Conservation (phyloP, 805 yeast species). For the Middelhovenomyces tepae region DNA sequence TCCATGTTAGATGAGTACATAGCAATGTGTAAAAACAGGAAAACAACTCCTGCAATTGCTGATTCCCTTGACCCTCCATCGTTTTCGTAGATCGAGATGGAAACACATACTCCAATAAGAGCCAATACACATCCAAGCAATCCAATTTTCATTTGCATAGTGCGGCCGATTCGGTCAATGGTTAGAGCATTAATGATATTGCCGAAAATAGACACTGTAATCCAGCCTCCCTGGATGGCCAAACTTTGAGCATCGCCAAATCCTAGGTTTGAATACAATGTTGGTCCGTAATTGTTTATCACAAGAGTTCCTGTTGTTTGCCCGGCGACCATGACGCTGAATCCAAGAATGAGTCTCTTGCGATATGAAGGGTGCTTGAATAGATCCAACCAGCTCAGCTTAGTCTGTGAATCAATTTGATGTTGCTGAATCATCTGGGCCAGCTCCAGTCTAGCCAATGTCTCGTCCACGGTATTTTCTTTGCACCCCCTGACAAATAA, state of each 20-base stretch:
- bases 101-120: slow-evolving; percentile 4
- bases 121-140: slow-evolving; percentile 4
- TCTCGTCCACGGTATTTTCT: too few species aligned
- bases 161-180: slow-evolving; percentile 4
- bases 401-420: slow-evolving; percentile 1
- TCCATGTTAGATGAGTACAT: slow-evolving; percentile 4
- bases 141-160: slow-evolving; percentile 2
- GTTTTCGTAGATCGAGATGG: slow-evolving; percentile 3
- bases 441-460: too few species aligned
- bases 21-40: slow-evolving; percentile 4
- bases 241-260: slow-evolving; percentile 3
- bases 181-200: slow-evolving; percentile 6
- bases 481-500: too few species aligned
- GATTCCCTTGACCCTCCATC: slow-evolving; percentile 2
- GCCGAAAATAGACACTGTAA: slow-evolving; percentile 3
- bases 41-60: slow-evolving; percentile 5
- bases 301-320: slow-evolving; percentile 7
- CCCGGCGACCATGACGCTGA: slow-evolving; percentile 5
- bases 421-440: slow-evolving; percentile 4
- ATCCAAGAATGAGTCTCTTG: slow-evolving; percentile 6
- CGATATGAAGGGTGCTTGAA: slow-evolving; percentile 7
- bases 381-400: not conserved
- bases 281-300: slow-evolving; percentile 5
- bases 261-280: slow-evolving; percentile 3
- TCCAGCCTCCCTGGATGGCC: slow-evolving; percentile 5